A percentile compares a stretch with the other conserved stretches of the same genome.
phyloP scores from a whole-genome alignment of 352 stramenopile genomes.

The Pythium brachiatum region DNA sequence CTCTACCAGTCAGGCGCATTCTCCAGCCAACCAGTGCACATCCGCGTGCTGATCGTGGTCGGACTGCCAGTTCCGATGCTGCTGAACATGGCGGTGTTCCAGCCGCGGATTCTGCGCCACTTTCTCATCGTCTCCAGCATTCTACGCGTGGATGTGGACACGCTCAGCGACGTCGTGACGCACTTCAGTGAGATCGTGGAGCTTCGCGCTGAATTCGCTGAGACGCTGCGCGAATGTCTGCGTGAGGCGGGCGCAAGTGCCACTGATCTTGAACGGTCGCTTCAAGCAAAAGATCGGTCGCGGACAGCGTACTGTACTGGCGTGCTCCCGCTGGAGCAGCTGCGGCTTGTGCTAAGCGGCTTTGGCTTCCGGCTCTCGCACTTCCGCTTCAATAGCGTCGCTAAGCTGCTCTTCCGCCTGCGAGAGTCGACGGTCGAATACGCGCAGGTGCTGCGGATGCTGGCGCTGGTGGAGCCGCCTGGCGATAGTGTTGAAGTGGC shows the following conservation, averaged over 20 bases:
- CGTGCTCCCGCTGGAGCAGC: slow-evolving; percentile 39
- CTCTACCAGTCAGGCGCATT: slow-evolving; percentile 38
- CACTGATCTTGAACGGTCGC: slow-evolving; percentile 33
- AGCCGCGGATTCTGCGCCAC: slow-evolving; percentile 57
- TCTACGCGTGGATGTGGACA: slow-evolving; percentile 47
- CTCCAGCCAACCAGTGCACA: neutral
- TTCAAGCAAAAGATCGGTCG: slow-evolving; percentile 26
- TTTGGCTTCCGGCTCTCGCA: slow-evolving; percentile 51
- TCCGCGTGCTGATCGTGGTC: slow-evolving; percentile 25
- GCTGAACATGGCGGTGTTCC: slow-evolving; percentile 61
- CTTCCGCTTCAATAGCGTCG: slow-evolving; percentile 64
- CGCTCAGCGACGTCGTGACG: slow-evolving; percentile 50
- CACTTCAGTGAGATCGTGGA: slow-evolving; percentile 64
- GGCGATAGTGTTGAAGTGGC: neutral
- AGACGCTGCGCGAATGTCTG: slow-evolving; percentile 30
- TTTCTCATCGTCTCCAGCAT: slow-evolving; percentile 61
- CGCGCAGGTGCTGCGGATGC: slow-evolving; percentile 39
- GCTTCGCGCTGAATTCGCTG: slow-evolving; percentile 49
- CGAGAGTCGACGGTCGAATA: slow-evolving; percentile 44
- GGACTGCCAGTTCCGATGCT: slow-evolving; percentile 39
- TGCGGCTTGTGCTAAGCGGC: slow-evolving; percentile 34
- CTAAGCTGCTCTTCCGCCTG: slow-evolving; percentile 47
- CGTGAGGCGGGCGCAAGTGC: slow-evolving; percentile 21
- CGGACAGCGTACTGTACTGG: too few relatives aligned
- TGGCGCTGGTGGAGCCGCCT: slow-evolving; percentile 29